Conservation (phyloP, 257 asterid species). For the Eucommia ulmoides region DNA sequence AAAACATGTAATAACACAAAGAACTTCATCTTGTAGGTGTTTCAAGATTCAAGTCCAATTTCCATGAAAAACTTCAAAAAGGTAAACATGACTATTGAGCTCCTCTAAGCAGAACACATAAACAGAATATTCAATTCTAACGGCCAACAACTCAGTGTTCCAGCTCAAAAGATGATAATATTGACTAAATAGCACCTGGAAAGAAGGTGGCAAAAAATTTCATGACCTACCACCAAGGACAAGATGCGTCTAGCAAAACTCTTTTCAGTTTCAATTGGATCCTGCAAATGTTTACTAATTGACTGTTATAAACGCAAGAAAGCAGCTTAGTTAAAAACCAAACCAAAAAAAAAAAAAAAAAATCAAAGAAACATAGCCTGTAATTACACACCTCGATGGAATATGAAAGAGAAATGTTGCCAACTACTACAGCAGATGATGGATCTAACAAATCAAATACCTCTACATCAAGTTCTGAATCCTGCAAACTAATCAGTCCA, state of each 20-base stretch:
- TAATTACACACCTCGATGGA: constrained; percentile 61
- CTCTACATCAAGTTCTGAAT: constrained; percentile 46
- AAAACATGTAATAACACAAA: too few species aligned
- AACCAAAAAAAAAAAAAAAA: too few species aligned
- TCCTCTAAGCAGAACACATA: too few species aligned
- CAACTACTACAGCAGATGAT: constrained; percentile 44
- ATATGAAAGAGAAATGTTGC: constrained; percentile 71
- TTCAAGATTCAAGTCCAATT: too few species aligned
- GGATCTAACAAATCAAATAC: constrained; percentile 55
- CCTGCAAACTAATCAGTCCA: constrained; percentile 43
- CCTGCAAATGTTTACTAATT: constrained; percentile 49
- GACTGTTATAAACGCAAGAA: constrained; percentile 13
- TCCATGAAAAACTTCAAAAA: too few species aligned
- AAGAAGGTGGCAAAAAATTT: not conserved
- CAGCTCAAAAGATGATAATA: not conserved
- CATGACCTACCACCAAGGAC: constrained; percentile 72
- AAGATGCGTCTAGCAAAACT: constrained; percentile 73
- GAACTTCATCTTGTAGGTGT: too few species aligned
- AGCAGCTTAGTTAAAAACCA: constrained; percentile 3
- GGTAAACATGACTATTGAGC: too few species aligned
- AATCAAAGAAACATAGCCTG: constrained; percentile 6
- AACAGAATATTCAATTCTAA: not conserved
- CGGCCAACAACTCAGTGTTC: not conserved
- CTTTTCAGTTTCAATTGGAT: constrained; percentile 89
- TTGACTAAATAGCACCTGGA: not conserved